phyloP scores from a whole-genome alignment of 78 protist species.

The Dictyostelium firmibasis region DNA sequence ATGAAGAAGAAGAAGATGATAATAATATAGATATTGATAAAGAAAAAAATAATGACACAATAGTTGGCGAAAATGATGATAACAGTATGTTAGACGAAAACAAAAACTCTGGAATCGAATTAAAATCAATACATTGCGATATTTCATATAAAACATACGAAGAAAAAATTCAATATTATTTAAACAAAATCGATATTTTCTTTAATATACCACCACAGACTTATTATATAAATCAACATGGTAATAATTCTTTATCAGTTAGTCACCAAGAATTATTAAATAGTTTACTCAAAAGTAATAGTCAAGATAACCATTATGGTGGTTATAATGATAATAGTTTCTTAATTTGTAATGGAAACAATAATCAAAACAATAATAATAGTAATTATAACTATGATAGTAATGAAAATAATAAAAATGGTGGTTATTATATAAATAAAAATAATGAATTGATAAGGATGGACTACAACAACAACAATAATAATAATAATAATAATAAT shows the following conservation, averaged over 20 bases:
- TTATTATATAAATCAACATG: not conserved
- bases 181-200: constrained; percentile 7
- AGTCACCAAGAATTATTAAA: not conserved
- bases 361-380: not conserved
- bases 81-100: not conserved
- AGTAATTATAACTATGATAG: not conserved
- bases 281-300: not conserved
- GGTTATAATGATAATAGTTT: not conserved
- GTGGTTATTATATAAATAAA: not conserved
- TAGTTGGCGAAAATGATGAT: too few species aligned
- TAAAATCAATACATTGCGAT: constrained; percentile 7
- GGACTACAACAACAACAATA: not conserved
- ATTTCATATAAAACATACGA: not conserved
- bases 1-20: not conserved
- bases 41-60: not conserved
- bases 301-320: not conserved
- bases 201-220: not conserved
- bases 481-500: too few species aligned
- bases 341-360: not conserved
- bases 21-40: not conserved
- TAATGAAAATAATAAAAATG: not conserved
- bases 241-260: not conserved
- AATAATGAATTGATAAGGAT: not conserved
- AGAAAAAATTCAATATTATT: constrained; percentile 16
- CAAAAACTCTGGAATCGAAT: not conserved